Evolutionary conservation across 2,329 filamentous ascomycete genomes (phyloP), one percentile per base, ranked within the genome.

Genomic region (Microdochium bolleyi): DNA sequence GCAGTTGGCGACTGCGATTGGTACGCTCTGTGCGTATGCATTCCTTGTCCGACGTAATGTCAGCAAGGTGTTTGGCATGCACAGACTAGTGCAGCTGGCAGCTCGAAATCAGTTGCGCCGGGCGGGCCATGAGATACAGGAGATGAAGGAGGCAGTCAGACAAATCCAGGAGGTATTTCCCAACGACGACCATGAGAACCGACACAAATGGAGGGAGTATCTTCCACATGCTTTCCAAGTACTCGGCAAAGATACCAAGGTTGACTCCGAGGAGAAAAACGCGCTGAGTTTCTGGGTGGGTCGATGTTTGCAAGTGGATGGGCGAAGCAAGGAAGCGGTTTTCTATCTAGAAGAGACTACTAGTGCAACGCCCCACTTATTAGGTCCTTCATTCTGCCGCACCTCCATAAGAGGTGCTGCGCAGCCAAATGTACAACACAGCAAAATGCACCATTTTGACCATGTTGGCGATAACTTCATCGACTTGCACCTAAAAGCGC

Each of bases 41-140:
- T 71, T 72, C 50, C 50, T 71, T 3, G 60, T 49, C 14, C 49
- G 48, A 22, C 64, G 61, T 13, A 55, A 52, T 13, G 60, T 57
- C 2, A 51, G 50, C 2, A 52, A 66, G 0, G 55, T 62, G 0
- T 68, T 62, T 46, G 67, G 71, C 37, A 70, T 71, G 63, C 69
- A 72, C 50, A 58, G 63, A 9, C 55, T 72, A 0, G 68, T 72
- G 0, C 68, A 72, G 38, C 22, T 66, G 30, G 65, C 67, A 5
- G 63, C 57, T 3, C 51, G 57, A 32, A 53, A 62, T 7, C 71
- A 65, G 69, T 38, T 64, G 13, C 52, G 59, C 32, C 51, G 57
- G 38, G 48, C 60, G 13, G 53, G 50, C 5, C 21, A 21, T 8
- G 22, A 19, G 24, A 46, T 51, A 10, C 11, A 57, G 32, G 30